Evolutionary conservation across 257 asterid genomes (phyloP).

Genomic region (Nicotiana paniculata): DNA sequence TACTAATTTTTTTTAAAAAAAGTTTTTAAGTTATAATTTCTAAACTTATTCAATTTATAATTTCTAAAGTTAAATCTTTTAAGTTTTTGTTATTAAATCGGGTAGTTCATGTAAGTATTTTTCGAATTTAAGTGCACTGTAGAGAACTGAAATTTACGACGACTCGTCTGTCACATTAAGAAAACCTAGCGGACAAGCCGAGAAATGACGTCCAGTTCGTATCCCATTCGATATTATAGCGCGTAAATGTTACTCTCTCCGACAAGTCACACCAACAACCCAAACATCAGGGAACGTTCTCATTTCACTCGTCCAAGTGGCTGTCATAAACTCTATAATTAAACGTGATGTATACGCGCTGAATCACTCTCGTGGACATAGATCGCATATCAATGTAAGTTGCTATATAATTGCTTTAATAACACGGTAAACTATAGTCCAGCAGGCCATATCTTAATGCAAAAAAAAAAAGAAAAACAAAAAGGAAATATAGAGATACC

Average conservation of each 20-base stretch:
- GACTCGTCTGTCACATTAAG: neutral
- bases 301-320: neutral
- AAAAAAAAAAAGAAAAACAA: neutral
- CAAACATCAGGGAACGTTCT: neutral
- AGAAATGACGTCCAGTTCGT: neutral
- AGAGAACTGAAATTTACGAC: conserved; percentile 4
- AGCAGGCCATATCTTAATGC: conserved; percentile 12
- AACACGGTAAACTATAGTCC: neutral
- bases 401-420: neutral
- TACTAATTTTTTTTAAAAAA: too few relatives aligned
- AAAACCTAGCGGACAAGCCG: conserved; percentile 10
- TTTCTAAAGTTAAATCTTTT: too few relatives aligned
- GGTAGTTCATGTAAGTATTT: neutral
- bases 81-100: neutral
- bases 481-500: neutral
- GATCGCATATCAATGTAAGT: neutral
- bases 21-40: too few relatives aligned
- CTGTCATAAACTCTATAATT: neutral
- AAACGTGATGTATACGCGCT: neutral
- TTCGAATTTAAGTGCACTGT: neutral
- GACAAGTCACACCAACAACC: neutral
- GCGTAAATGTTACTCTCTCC: neutral
- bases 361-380: neutral
- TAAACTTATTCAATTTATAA: too few relatives aligned
- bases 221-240: neutral